phyloP scores from a whole-genome alignment of 2,329 filamentous ascomycete species.

The Pleomassaria siparia region DNA sequence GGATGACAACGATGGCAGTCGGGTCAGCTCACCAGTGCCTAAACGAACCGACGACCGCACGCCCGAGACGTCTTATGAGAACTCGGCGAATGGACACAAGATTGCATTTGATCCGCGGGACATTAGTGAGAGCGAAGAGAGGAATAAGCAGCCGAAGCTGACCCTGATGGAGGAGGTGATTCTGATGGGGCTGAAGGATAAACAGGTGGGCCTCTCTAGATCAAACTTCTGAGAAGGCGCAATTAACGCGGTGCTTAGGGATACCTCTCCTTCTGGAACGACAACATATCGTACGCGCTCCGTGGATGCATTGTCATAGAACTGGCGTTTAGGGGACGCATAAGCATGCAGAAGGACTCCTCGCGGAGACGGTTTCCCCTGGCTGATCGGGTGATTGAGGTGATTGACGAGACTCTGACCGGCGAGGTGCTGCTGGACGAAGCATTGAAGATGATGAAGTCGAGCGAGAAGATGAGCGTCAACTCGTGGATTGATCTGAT shows the following conservation, averaged over 20 bases:
- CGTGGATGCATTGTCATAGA: conserved; percentile 98
- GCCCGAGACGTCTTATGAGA: conserved; percentile 84
- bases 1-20: conserved; percentile 63
- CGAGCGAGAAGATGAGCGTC: conserved; percentile 99
- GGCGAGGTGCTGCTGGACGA: conserved; percentile 97
- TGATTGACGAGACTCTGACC: conserved; percentile 93
- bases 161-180: conserved; percentile 99
- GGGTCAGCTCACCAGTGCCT: conserved; percentile 66
- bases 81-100: conserved; percentile 92
- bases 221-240: conserved; percentile 9
- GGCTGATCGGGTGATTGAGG: conserved; percentile 91
- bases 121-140: conserved; percentile 93
- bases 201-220: conserved; percentile 70
- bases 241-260: conserved; percentile 59
- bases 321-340: conserved; percentile 89
- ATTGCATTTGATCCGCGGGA: conserved; percentile 97
- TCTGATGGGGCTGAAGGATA: conserved; percentile 94
- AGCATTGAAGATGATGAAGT: conserved; percentile 99
- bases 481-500: conserved; percentile 98
- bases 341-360: conserved; percentile 98
- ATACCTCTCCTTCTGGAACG: conserved; percentile 99
- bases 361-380: conserved; percentile 88
- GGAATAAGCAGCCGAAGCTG: conserved; percentile 96
- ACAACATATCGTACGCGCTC: conserved; percentile 98
- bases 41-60: conserved; percentile 61